Base-by-base conservation (phyloP, 1,139 yeast species). In the Hyphopichia burtonii region DNA sequence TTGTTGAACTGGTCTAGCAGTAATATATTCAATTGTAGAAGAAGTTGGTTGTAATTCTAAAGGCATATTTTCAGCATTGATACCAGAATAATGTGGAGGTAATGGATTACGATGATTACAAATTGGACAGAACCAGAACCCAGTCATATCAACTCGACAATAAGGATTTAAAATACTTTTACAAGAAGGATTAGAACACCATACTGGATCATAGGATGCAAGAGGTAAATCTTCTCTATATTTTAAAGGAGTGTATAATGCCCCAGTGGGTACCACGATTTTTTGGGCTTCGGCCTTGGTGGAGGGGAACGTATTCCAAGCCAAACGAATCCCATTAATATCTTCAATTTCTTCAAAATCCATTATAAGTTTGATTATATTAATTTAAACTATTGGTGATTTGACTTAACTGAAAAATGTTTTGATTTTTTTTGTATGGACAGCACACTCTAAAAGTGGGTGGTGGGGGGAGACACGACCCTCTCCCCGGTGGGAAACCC, bases 231-330 rank as follows among this genome's bases (percentile, higher is more conserved):
- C 93, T 46, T 86, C 86, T 54, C 90, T 79, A 45, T 78, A 80
- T 61, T 87, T 82, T 55, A 94, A 77, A 12, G 99, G 99, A 14
- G 98, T 90, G 71, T 91, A 93, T 50, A 93, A 71, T 45, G 96
- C 87, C 33, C 98, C 96, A 28, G 94, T 84, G 15, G 99, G 99
- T 32, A 93, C 94, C 19, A 93, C 96, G 55, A 91, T 86, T 53
- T 94, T 87, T 54, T 83, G 83, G 16, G 97, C 95, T 66, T 93
- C 99, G 40, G 82, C 80, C 56, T 90, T 84, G 42, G 96, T 87
- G 40, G 89, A 83, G 28, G 99, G 99, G 46, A 73, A 71, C 31
- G 74, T 66, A 55, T 74, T 74, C 79, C 79, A 74, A 28, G 78
- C 70, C 48, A 73, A 71, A 51, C 79, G 71, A 42, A 74, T 65